Base-by-base conservation (phyloP, 139 green algal genomes). In the Chlorella sorokiniana region DNA sequence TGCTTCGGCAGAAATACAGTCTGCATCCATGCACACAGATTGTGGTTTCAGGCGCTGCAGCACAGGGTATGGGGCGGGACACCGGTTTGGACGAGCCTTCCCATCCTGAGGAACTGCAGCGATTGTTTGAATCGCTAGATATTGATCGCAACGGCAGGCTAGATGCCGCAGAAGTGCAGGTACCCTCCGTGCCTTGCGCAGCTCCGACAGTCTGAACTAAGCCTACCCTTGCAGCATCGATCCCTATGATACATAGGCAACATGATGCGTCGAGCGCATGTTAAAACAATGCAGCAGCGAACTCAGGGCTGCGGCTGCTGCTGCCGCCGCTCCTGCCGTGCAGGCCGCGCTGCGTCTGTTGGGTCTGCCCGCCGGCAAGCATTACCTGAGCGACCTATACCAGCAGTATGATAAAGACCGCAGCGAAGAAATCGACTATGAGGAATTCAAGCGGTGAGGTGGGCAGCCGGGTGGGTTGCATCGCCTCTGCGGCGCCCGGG, bases 391-490 rank as follows among this genome's bases (percentile, higher is more conserved):
- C 0, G 41, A 82, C 2, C 29, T 85, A 41, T 41, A 83, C 54
- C 6, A 48, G 51, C 84, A 88, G 79, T 88, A 85, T 35, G 84
- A 82, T 67, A 31, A 33, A 25, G 52, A 87, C 23, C 27, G 54
- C 1, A 64, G 64, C 54, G 63, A 73, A 2, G 23, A 51, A 8
- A 76, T 82, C 33, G 45, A 64, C 7, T 82, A 40, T 65, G 23
- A 74, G 0, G 64, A 82, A 45, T 82, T 82, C 25, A 23, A 64
- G 20, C 33, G 77, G 77, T 75, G 63, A 16, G 61, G 8, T 44
- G 10, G 42, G 25, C 44, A 48, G 41, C 20, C 2, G 6, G 0
- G 27, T 74, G 67, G 29, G 3, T n/a, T 63, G 44, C 69, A 41
- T 44, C 29, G 29, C 59, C 4, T 38, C 9, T 67, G 59, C 59